phyloP scores from a whole-genome alignment of 1,284 basidiomycete genomes.

The Gomphus sp. region DNA sequence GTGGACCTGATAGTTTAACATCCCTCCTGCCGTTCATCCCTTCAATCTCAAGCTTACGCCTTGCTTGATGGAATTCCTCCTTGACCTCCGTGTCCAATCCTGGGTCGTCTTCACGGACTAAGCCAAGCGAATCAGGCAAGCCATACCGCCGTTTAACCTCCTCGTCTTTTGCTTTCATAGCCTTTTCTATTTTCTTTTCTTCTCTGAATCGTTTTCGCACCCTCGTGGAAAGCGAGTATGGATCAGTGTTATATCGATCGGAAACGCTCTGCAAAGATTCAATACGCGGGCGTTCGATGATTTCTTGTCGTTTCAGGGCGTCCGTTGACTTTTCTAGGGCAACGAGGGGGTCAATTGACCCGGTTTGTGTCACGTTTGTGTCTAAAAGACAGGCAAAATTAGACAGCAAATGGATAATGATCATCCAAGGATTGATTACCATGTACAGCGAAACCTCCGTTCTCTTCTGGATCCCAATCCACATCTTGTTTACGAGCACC shows the following conservation, averaged over 20 bases:
- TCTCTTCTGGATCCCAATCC: slow-evolving; percentile 94
- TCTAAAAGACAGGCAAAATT: slow-evolving; percentile 1
- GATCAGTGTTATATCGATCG: slow-evolving; percentile 72
- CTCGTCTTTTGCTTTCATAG: slow-evolving; percentile 59
- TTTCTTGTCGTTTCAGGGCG: slow-evolving; percentile 62
- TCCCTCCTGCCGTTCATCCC: neutral
- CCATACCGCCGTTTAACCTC: slow-evolving; percentile 64
- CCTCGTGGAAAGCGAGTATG: slow-evolving; percentile 68
- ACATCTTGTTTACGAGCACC: slow-evolving; percentile 89
- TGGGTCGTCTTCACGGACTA: slow-evolving; percentile 49
- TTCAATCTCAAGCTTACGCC: slow-evolving; percentile 30
- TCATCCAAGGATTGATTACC: slow-evolving; percentile 36
- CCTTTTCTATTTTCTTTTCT: slow-evolving; percentile 72
- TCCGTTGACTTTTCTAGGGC: slow-evolving; percentile 81
- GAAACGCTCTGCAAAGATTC: slow-evolving; percentile 69
- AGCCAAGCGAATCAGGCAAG: slow-evolving; percentile 50
- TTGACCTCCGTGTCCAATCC: slow-evolving; percentile 46
- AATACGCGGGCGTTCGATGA: slow-evolving; percentile 68
- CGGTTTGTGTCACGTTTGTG: slow-evolving; percentile 59
- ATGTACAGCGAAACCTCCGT: slow-evolving; percentile 86
- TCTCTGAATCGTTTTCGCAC: slow-evolving; percentile 76
- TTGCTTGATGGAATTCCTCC: slow-evolving; percentile 47
- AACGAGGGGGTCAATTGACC: slow-evolving; percentile 71
- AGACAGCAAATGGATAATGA: neutral
- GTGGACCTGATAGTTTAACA: neutral